These are phyloP conservation scores for Suhomyces panamericanus DNA, from an alignment of 1,139 yeast species.

Conservation along the genomic window DNA sequence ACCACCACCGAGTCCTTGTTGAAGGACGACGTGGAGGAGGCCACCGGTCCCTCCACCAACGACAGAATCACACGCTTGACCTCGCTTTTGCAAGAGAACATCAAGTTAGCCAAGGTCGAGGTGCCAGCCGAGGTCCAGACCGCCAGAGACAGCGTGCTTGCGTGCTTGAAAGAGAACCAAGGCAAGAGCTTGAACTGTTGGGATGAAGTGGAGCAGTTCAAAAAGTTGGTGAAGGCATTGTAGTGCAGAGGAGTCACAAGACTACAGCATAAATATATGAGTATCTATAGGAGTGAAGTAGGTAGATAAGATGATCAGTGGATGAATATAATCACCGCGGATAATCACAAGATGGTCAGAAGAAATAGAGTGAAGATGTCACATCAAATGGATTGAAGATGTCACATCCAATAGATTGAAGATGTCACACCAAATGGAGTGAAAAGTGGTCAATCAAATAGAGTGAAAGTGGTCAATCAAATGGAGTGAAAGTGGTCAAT, in stretches of 20 bases:
- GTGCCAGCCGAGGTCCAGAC: constrained; percentile 31
- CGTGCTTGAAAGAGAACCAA: constrained; percentile 68
- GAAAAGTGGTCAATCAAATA: too few relatives aligned
- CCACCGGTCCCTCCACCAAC: constrained; percentile 35
- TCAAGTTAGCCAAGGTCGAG: constrained; percentile 43
- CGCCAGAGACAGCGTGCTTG: constrained; percentile 58
- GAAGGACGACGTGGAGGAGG: constrained; percentile 21
- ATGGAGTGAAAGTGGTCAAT: too few relatives aligned
- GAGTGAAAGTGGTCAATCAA: too few relatives aligned
- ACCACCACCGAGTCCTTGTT: constrained; percentile 47
- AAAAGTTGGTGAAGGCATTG: constrained; percentile 46
- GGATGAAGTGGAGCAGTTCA: constrained; percentile 79
- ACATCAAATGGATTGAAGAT: too few relatives aligned
- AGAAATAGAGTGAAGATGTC: too few relatives aligned
- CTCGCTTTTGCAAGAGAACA: constrained; percentile 49
- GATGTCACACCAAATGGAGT: too few relatives aligned
- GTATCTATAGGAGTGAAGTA: background rate
- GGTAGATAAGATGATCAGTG: too few relatives aligned
- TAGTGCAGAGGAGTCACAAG: too few relatives aligned
- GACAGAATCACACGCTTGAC: constrained; percentile 47
- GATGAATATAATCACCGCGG: too few relatives aligned
- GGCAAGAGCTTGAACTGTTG: constrained; percentile 84
- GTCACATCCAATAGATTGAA: too few relatives aligned
- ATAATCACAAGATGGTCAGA: too few relatives aligned
- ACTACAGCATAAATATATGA: constrained; percentile 1